Conservation (phyloP, 129 eudicot genomes). For the Dittrichia graveolens region DNA sequence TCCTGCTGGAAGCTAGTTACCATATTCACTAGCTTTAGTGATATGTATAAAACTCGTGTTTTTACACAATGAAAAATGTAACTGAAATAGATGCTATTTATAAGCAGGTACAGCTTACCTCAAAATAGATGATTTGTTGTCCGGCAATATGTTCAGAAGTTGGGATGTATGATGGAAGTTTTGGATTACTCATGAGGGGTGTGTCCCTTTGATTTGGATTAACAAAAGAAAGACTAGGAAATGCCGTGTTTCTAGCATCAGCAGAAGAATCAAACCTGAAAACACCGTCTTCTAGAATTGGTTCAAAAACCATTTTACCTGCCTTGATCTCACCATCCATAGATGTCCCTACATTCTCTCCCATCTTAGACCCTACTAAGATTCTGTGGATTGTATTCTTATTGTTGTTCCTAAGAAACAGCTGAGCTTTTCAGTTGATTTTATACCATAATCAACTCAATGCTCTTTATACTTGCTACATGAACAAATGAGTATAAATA, state of each 20-base stretch:
- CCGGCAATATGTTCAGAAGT: slow-evolving; percentile 51
- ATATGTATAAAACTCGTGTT: slow-evolving; percentile 13
- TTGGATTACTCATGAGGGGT: slow-evolving; percentile 40
- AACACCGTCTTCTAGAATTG: slow-evolving; percentile 85
- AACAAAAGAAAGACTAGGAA: slow-evolving; percentile 81
- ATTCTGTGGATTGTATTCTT: slow-evolving; percentile 36
- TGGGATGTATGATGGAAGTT: slow-evolving; percentile 69
- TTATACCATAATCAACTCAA: slow-evolving; percentile 1
- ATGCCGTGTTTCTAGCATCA: slow-evolving; percentile 67
- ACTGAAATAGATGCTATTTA: neutral
- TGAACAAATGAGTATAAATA: neutral
- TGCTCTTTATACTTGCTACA: neutral
- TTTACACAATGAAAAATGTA: neutral
- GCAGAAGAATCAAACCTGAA: slow-evolving; percentile 87
- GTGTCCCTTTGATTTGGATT: slow-evolving; percentile 65
- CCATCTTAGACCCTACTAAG: slow-evolving; percentile 48
- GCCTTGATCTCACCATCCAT: slow-evolving; percentile 41
- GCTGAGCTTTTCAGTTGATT: neutral
- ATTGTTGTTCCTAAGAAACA: slow-evolving; percentile 20
- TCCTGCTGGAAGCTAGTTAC: slow-evolving; percentile 71
- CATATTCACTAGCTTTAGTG: slow-evolving; percentile 16
- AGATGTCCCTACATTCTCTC: slow-evolving; percentile 41
- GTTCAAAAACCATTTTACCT: slow-evolving; percentile 67
- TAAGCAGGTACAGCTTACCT: slow-evolving; percentile 46
- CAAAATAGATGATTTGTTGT: slow-evolving; percentile 58